These are phyloP conservation scores for Ambrosiella beaveri DNA, from an alignment of 2,329 filamentous ascomycete species.

Conservation along the genomic window DNA sequence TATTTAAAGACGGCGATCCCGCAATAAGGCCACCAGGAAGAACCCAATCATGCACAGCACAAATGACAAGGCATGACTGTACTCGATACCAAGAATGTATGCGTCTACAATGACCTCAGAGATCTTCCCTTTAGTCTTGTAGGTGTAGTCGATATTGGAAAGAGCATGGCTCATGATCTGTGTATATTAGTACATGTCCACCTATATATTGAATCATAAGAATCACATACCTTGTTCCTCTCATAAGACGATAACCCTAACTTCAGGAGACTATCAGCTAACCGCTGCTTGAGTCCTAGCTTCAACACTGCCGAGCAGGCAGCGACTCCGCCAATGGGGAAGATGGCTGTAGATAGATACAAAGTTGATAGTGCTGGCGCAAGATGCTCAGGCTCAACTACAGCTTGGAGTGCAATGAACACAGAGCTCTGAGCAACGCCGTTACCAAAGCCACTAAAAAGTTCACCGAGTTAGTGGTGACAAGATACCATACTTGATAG, in stretches of 20 bases:
- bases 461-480: neutral
- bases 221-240: slow-evolving; percentile 11
- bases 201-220: neutral
- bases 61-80: slow-evolving; percentile 21
- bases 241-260: slow-evolving; percentile 6
- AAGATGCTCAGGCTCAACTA: slow-evolving; percentile 22
- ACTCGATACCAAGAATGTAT: slow-evolving; percentile 22
- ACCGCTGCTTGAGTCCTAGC: slow-evolving; percentile 14
- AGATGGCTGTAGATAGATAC: slow-evolving; percentile 23
- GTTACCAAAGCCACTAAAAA: slow-evolving; percentile 21
- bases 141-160: slow-evolving; percentile 21
- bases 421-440: slow-evolving; percentile 25
- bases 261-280: slow-evolving; percentile 11
- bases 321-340: slow-evolving; percentile 24
- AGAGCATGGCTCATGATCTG: slow-evolving; percentile 20
- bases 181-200: neutral
- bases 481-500: neutral
- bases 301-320: slow-evolving; percentile 22
- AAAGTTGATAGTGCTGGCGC: slow-evolving; percentile 26
- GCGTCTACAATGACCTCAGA: slow-evolving; percentile 19
- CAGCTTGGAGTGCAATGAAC: slow-evolving; percentile 27
- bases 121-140: slow-evolving; percentile 16
- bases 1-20: slow-evolving; percentile 14
- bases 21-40: slow-evolving; percentile 17
- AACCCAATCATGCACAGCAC: slow-evolving; percentile 17